phyloP scores from a whole-genome alignment of 768 basidiomycete genomes.

The Hericium erinaceus region DNA sequence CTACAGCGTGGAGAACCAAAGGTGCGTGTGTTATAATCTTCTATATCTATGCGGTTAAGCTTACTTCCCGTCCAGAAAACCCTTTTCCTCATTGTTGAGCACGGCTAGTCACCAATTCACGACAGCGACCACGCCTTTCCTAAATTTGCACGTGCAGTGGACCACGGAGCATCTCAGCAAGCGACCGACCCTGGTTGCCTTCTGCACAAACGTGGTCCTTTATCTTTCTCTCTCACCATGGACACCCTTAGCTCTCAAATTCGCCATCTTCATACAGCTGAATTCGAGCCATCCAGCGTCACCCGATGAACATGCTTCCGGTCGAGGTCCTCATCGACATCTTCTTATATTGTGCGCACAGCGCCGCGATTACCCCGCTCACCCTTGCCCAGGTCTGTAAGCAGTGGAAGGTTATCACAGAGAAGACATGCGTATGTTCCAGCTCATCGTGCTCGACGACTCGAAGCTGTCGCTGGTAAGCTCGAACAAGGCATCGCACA shows the following conservation, averaged over 20 bases:
- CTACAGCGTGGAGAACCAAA: no score
- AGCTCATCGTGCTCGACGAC: conserved; percentile 44
- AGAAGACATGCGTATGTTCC: conserved; percentile 56
- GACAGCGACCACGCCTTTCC: background rate
- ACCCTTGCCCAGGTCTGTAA: conserved; percentile 44
- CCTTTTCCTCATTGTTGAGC: background rate
- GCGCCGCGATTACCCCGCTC: conserved; percentile 35
- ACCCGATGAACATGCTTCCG: conserved; percentile 32
- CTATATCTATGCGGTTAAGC: no score
- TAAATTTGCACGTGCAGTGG: no score
- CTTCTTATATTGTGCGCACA: conserved; percentile 32
- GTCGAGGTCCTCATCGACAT: conserved; percentile 56
- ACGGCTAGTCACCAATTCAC: background rate
- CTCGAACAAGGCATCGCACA: conserved; percentile 37
- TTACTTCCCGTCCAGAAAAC: no score
- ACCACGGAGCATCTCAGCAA: no score
- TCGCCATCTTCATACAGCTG: background rate
- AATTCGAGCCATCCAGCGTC: background rate
- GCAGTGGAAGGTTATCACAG: conserved; percentile 47
- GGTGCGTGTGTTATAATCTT: no score
- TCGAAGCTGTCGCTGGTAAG: conserved; percentile 23
- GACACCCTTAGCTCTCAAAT: background rate
- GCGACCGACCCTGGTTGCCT: no score
- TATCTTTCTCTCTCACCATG: background rate
- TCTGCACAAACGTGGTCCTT: background rate